Evolutionary conservation across 495 filamentous ascomycete genomes (phyloP), one percentile per base, ranked within the genome.

Genomic region (Aspergillus steynii): DNA sequence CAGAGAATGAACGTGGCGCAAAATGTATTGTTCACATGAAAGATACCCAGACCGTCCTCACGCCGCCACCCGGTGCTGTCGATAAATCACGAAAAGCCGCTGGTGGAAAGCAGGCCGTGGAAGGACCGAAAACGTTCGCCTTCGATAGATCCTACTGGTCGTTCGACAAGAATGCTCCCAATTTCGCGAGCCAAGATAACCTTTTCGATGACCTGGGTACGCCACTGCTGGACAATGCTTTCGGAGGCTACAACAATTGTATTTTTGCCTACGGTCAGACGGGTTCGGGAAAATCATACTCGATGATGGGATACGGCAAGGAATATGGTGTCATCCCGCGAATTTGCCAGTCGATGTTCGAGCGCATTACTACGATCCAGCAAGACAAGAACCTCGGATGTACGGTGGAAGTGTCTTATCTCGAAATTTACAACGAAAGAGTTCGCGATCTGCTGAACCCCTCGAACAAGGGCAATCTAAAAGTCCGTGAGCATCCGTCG

Each of bases 181-280:
- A 90, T 74, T 99, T 91, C 74, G 95, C 95, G 53, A 92, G 93
- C 29, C 95, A 99, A 74, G 87, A 93, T 34, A 85, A 93, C 68
- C 80, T 99, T 6, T 95, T 96, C 70, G 80, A 85, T 31, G 95
- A 99, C 71, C 77, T 99, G 61, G 95, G 95, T 58, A 84, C 84
- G 67, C 95, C 95, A 55, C 82, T 99, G 56, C 85, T 99, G 67
- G 94, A 99, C 79, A 98, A 98, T 85, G 96, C 96, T 31, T 98
- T 99, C 68, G 88, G 93, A 68, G 96, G 96, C 29, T 99, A 97
- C 79, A 99, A 99, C 80, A 98, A 98, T 75, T 99, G 96, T 82
- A 99, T 99, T 70, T 99, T 99, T 77, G 96, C 96, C 4, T 99
- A 99, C 71, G 96, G 96, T 47, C 96, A 99, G 77, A 99, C 96